Base-by-base conservation (phyloP, 371 early-diverging fungal genomes). In the Apophysomyces sp. region DNA sequence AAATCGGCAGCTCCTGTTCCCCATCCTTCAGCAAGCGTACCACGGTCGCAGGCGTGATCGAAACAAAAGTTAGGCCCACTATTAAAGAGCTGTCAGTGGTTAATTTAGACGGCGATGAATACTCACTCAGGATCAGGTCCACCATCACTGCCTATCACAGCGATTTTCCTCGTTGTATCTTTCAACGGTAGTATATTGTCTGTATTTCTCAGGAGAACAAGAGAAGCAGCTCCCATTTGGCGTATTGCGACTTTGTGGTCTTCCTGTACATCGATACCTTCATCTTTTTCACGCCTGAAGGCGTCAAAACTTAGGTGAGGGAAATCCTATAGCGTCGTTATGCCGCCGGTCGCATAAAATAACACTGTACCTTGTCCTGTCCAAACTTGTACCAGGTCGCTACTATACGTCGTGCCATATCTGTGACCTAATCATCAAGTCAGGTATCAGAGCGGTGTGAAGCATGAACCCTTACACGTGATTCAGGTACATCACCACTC, bases 341-440 rank as follows among this genome's bases (percentile, higher is more conserved):
- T 4, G 39, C 21, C 21, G 21, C 18, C 21, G 9, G 9, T 3
- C 21, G 3, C n/a, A 26, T 18, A 41, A 16, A 13, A 15, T 41
- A 4, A n/a, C 1, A 18, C 21, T 7, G 16, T 16, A 63, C 66
- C 27, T 62, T 56, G 16, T 78, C 74, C 67, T 76, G 74, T 6
- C 71, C 52, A 13, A 78, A 2, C 61, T 60, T 78, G 62, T 80
- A 85, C 69, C 75, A 80, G 9, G 86, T 41, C 24, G 85, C 81
- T 18, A 82, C 69, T 51, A 86, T 77, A 55, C 88, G 77, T 15
- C 57, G 69, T 32, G 76, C 86, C 83, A 85, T 84, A 32, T 86
- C 85, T 54, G 69, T 72, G 1, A 86, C 24, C 58, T 64, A 37
- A 32, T 30, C n/a, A 16, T 29, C 8, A 29, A 11, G 21, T 49